Evolutionary conservation across 345 rosid genomes (phyloP), one percentile per base, ranked within the genome.

Genomic region (Cardamine chenopodiifolia): DNA sequence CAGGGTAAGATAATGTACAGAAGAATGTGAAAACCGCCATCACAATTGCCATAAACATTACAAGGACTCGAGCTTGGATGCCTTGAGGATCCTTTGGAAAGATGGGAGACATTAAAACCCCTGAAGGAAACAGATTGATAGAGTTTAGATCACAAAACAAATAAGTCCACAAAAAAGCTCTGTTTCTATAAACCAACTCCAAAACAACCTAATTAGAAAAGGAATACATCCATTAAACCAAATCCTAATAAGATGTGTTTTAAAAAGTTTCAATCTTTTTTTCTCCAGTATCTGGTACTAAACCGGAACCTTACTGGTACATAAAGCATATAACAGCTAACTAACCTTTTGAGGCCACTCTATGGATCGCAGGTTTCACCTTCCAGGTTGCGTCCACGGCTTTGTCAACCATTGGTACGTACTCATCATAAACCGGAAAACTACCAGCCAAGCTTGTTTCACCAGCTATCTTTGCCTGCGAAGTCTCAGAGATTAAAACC

Each of bases 361-460:
- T 81, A 63, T 78, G 85, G 35, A 72, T 60, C 8, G 81, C 64
- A 2, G 87, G 68, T 83, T 85, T 90, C 79, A 88, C 90, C 79
- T 88, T 89, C 95, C 98, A 96, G 68, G 83, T 79, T 68, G 98
- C 83, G 66, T 92, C 93, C 28, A 96, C 99, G 35, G 95, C 91
- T 83, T 92, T 96, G 83, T 92, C 99, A 68, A 96, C 97, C 96
- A 96, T 90, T 2, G 98, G 99, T 44, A 96, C 94, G 72, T 90
- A 96, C 77, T 92, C 99, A 88, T 96, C 99, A 73, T 92, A 92
- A 12, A 98, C 99, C 4, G 88, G 78, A 81, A 89, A 93, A 63
- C 73, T 83, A 74, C 84, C 82, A 48, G 84, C 83, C 79, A 83
- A 85, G 85, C 85, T 79, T 23, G 89, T 78, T 82, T 84, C 92